Evolutionary conservation across 306 rosid genomes (phyloP), one percentile per base, ranked within the genome.

Genomic region (Senna siamea): DNA sequence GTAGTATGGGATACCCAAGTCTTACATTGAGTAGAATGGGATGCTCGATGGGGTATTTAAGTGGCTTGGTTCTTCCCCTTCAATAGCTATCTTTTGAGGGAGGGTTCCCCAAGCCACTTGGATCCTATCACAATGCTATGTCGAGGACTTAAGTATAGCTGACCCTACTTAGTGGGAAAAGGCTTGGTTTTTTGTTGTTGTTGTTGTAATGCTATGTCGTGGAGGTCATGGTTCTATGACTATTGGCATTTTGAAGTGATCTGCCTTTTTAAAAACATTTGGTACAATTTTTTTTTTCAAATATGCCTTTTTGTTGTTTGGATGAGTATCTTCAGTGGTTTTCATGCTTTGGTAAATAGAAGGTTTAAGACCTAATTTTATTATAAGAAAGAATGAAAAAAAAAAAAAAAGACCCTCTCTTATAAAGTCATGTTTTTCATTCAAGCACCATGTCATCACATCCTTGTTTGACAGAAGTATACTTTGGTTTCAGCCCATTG

Each of bases 401-500:
- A 22, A 17, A 15, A 34, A 41, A 9, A 41, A 9, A 41, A 2
- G 2, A 35, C 2, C 34, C 66, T 7, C 26, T 35, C 7, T 17
- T 7, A 9, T 61, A 15, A 37, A n/a, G 13, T 34, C 19, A 61
- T 35, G 46, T 15, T 38, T 19, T 8, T 38, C 13, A 30, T 22
- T 52, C 43, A 26, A 37, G 18, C 4, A 37, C 44, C 28, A 28
- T 17, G 7, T 44, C 26, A 6, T 37, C 12, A 9, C 15, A 15
- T 60, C 55, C 70, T 57, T 35, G 19, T 62, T 30, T 66, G 66
- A 77, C 46, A 30, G 18, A 23, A 55, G 12, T 55, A 55, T 55
- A 22, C 61, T 55, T 23, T 23, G 53, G 34, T 55, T 54, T 55
- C 61, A 88, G 93, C 83, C 93, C 93, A 47, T 79, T 88, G 84